Evolutionary conservation across 148 eudicot genomes (phyloP), one percentile per base, ranked within the genome.

Genomic region (Vaccinium corymbosum): DNA sequence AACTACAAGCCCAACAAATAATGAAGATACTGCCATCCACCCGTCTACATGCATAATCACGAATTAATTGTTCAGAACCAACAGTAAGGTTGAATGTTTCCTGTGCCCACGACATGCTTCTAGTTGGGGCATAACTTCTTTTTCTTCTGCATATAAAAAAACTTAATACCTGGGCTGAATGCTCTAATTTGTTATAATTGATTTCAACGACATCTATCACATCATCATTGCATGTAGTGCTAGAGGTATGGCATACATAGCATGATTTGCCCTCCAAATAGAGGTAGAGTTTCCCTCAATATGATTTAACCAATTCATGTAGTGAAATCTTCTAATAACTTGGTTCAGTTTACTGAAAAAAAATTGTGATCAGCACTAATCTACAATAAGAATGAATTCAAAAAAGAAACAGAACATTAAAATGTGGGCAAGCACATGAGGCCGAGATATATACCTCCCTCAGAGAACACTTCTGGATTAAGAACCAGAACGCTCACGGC

Each of bases 401-500:
- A 70, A 19, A 78, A 12, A 42, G 2, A n/a, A 64, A 79, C 3
- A 53, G 1, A 4, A 22, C 38, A n/a, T 27, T 52, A 78, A 66
- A 1, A 66, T 68, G 17, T 49, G 80, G 10, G 64, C 6, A 14
- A 38, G 19, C n/a, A 57, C 7, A 9, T 5, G 56, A 66, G 66
- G 75, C 50, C 55, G 70, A 46, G 59, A 27, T 82, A 52, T 76
- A 51, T 86, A 95, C 98, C 98, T 89, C 85, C 94, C 52, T 76
- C 81, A 76, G 78, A 82, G 50, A 80, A 22, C 51, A 87, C 87
- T 46, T 83, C 81, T 22, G 93, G 91, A 86, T 91, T 84, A 35
- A 92, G 91, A 88, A 94, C 91, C 87, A 88, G 87, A 79, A 94
- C 88, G 81, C 98, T 92, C 82, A 95, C 89, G 78, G 98, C 98